These are phyloP conservation scores for Apostasia ramifera DNA, from an alignment of 106 monocot species.

Conservation along the genomic window DNA sequence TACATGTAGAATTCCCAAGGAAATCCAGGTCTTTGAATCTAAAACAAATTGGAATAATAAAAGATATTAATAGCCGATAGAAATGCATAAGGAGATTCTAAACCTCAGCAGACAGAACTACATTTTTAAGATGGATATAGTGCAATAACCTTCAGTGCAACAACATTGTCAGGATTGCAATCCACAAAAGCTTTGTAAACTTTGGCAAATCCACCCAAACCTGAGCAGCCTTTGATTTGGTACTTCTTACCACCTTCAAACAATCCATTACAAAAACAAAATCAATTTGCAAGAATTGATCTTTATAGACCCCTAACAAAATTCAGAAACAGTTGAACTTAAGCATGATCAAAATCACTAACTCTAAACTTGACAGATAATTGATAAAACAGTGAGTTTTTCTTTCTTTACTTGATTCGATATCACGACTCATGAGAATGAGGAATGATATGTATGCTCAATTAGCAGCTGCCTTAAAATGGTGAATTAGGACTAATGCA, in stretches of 20 bases:
- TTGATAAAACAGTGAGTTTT: too few species aligned
- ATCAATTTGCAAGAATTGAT: too few species aligned
- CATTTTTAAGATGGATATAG: neutral
- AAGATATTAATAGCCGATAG: neutral
- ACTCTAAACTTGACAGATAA: too few species aligned
- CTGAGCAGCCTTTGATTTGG: slow-evolving; percentile 85
- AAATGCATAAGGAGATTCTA: neutral
- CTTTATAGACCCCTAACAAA: too few species aligned
- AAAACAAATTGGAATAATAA: slow-evolving; percentile 2
- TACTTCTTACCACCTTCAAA: slow-evolving; percentile 64
- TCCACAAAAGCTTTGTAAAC: slow-evolving; percentile 74
- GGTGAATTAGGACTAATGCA: too few species aligned
- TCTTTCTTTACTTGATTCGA: too few species aligned
- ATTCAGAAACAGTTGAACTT: too few species aligned
- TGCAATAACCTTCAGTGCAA: slow-evolving; percentile 67
- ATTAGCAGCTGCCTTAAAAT: too few species aligned
- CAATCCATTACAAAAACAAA: neutral
- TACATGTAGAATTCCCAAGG: slow-evolving; percentile 99
- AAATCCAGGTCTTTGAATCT: slow-evolving; percentile 85
- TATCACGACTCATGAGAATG: too few species aligned
- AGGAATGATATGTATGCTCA: too few species aligned
- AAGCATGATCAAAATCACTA: too few species aligned
- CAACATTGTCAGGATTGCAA: slow-evolving; percentile 67
- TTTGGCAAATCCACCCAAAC: slow-evolving; percentile 74
- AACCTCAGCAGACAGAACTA: neutral